phyloP scores from a whole-genome alignment of 192 early-diverging fungal species.

The Coemansia sp. region DNA sequence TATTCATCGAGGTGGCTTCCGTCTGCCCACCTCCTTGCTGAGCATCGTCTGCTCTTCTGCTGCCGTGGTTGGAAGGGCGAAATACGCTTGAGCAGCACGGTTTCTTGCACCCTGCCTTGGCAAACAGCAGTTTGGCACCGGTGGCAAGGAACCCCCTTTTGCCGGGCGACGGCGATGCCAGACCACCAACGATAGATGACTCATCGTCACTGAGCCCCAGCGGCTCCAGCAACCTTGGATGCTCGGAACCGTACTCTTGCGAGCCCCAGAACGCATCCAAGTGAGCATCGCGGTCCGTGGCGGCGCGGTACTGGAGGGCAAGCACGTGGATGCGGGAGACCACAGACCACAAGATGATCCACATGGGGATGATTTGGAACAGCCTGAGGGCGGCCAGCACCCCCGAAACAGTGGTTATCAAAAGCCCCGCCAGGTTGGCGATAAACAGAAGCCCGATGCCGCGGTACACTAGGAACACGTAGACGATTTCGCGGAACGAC shows the following conservation, averaged over 20 bases:
- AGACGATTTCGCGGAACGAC: slow-evolving; percentile 14
- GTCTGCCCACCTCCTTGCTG: not conserved
- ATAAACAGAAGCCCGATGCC: slow-evolving; percentile 33
- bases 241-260: slow-evolving; percentile 1
- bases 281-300: slow-evolving; percentile 17
- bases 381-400: slow-evolving; percentile 4
- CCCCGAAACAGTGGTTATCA: slow-evolving; percentile 9
- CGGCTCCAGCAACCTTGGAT: not conserved
- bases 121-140: not conserved
- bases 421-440: not conserved
- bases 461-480: slow-evolving; percentile 25
- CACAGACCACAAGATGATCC: slow-evolving; percentile 29
- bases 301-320: slow-evolving; percentile 21
- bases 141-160: not conserved
- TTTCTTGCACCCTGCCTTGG: not conserved
- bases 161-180: not conserved
- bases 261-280: slow-evolving; percentile 22
- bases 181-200: not conserved
- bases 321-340: slow-evolving; percentile 23
- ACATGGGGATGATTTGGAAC: slow-evolving; percentile 15
- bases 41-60: not conserved
- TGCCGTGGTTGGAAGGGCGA: not conserved
- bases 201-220: not conserved
- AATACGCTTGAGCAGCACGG: not conserved
- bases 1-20: not conserved